Conservation (phyloP, 192 early-diverging fungal species). For the Linnemannia zychae region DNA sequence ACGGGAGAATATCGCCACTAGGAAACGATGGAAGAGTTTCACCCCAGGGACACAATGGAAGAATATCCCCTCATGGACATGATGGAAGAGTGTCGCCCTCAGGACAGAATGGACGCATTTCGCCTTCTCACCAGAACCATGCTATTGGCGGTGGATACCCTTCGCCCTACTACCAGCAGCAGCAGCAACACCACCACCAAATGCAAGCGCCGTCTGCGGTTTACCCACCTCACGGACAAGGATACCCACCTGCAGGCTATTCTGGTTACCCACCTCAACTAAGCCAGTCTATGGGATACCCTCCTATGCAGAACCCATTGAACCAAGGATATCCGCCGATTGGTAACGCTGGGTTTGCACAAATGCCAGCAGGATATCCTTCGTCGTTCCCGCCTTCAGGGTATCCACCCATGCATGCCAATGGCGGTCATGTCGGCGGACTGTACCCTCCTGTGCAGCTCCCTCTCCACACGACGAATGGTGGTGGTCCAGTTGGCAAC, state of each 20-base stretch:
- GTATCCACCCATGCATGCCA: conserved; percentile 26
- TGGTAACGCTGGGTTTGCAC: background rate
- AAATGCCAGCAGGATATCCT: background rate
- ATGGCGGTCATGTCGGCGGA: background rate
- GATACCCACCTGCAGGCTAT: conserved; percentile 32
- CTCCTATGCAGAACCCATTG: background rate
- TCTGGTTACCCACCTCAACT: conserved; percentile 26
- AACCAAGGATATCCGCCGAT: conserved; percentile 10
- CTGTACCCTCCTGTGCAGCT: conserved; percentile 26
- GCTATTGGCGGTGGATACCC: conserved; percentile 1
- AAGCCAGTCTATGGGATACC: conserved; percentile 13
- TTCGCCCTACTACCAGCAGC: conserved; percentile 1
- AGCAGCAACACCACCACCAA: conserved; percentile 11
- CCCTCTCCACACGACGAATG: background rate
- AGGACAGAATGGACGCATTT: conserved; percentile 20
- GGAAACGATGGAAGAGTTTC: conserved; percentile 4
- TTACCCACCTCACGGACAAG: background rate
- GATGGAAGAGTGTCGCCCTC: background rate
- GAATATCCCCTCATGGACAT: background rate
- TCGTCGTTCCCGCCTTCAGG: background rate
- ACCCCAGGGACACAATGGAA: background rate
- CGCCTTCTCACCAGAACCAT: conserved; percentile 24
- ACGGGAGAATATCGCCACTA: conserved; percentile 10
- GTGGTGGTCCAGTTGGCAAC: background rate
- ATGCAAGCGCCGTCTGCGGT: background rate